phyloP scores from a whole-genome alignment of 345 rosid genomes.

The Eucalyptus pauciflora region DNA sequence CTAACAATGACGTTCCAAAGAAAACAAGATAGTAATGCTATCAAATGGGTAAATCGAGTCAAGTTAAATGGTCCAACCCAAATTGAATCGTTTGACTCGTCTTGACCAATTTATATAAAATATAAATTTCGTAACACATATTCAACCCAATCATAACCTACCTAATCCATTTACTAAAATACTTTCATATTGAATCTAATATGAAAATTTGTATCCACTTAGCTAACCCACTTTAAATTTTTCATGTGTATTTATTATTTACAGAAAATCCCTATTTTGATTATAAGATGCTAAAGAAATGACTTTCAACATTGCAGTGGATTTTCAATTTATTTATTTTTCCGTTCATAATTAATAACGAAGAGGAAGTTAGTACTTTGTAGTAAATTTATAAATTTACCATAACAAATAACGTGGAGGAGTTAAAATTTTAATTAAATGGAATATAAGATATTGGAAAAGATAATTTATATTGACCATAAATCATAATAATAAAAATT shows the following conservation, averaged over 20 bases:
- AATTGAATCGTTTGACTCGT: not conserved
- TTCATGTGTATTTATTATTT: not conserved
- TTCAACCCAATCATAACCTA: no score
- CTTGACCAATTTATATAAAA: not conserved
- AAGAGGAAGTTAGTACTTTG: not conserved
- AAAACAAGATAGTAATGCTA: not conserved
- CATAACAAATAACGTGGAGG: not conserved
- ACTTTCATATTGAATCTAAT: not conserved
- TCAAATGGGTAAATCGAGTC: not conserved
- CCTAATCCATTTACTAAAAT: not conserved
- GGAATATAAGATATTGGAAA: not conserved
- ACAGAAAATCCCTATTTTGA: not conserved
- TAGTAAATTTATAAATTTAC: not conserved
- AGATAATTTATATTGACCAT: not conserved
- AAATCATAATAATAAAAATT: not conserved
- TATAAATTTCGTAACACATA: not conserved
- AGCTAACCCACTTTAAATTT: not conserved
- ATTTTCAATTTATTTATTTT: not conserved
- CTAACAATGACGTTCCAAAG: not conserved
- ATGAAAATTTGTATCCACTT: not conserved
- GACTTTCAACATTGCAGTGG: not conserved
- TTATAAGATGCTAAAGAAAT: not conserved
- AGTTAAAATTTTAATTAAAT: not conserved
- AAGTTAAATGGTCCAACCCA: not conserved
- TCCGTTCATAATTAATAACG: not conserved